Conservation (phyloP, 345 rosid species). For the Eucalyptus marginata region DNA sequence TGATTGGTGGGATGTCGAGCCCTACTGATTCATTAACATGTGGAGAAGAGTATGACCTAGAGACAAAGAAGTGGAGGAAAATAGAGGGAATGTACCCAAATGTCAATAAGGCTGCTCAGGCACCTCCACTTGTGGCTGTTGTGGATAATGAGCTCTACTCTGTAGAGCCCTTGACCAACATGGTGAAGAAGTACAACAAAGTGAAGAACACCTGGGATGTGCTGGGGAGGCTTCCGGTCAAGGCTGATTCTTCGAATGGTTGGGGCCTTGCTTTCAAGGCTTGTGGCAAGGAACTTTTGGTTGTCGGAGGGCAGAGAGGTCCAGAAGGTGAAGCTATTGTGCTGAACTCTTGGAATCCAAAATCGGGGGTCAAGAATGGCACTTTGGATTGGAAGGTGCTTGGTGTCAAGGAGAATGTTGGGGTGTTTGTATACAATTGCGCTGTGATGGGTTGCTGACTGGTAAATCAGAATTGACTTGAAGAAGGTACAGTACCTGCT, state of each 20-base stretch:
- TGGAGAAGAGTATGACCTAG: conserved; percentile 63
- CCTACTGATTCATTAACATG: conserved; percentile 46
- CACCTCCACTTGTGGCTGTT: conserved; percentile 79
- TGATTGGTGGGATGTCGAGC: conserved; percentile 69
- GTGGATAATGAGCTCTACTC: conserved; percentile 65
- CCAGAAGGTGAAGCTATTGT: conserved; percentile 56
- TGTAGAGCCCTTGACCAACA: conserved; percentile 53
- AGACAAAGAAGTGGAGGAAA: conserved; percentile 52
- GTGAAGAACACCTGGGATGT: conserved; percentile 51
- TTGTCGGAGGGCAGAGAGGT: conserved; percentile 69
- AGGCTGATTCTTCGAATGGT: conserved; percentile 68
- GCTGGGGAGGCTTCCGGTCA: conserved; percentile 69
- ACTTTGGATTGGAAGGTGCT: conserved; percentile 71
- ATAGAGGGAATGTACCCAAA: conserved; percentile 75
- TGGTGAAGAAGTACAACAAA: conserved; percentile 74
- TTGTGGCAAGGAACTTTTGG: conserved; percentile 50
- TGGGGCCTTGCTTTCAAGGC: conserved; percentile 91
- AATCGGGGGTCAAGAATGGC: conserved; percentile 41
- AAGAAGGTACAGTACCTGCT: conserved; percentile 7
- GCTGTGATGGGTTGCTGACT: conserved; percentile 72
- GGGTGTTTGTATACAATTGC: conserved; percentile 82
- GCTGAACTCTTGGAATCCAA: conserved; percentile 72
- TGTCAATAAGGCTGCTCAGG: conserved; percentile 68
- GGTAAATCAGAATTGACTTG: background rate
- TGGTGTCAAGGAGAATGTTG: conserved; percentile 59